Evolutionary conservation across 176 grass and related monocot genomes (phyloP).

Genomic region (Sorghum bicolor): DNA sequence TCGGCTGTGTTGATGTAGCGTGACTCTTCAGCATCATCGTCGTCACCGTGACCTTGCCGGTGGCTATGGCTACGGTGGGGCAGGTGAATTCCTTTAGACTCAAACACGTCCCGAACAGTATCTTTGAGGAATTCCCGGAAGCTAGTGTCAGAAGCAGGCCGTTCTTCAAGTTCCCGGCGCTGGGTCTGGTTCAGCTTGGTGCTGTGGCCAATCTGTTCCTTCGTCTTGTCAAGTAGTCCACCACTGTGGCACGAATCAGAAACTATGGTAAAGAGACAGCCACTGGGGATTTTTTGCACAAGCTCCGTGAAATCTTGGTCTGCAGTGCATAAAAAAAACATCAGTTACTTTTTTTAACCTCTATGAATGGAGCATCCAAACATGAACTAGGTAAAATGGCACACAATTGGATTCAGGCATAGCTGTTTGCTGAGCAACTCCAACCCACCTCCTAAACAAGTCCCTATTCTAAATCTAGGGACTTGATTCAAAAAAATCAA

Average conservation of each 20-base stretch:
- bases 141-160: conserved; percentile 12
- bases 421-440: background rate
- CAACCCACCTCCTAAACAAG: too few relatives aligned
- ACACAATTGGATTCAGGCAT: background rate
- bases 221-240: conserved; percentile 67
- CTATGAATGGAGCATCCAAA: background rate
- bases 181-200: conserved; percentile 39
- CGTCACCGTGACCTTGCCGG: background rate
- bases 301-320: conserved; percentile 88
- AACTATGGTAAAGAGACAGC: conserved; percentile 74
- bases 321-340: conserved; percentile 5
- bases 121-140: conserved; percentile 43
- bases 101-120: conserved; percentile 33
- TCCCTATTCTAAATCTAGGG: too few relatives aligned
- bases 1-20: conserved; percentile 32
- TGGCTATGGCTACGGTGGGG: conserved; percentile 16
- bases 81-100: conserved; percentile 55
- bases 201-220: conserved; percentile 88
- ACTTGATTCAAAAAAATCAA: too few relatives aligned
- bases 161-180: conserved; percentile 10
- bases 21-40: background rate
- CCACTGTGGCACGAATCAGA: conserved; percentile 90
- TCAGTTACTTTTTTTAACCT: background rate
- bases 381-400: background rate
- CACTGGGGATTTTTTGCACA: conserved; percentile 55